Percentiles rank a stretch among this genome's conserved stretches.
Evolutionary conservation across 2,329 filamentous ascomycete genomes (phyloP).

Genomic region (Phialophora verrucosa): DNA sequence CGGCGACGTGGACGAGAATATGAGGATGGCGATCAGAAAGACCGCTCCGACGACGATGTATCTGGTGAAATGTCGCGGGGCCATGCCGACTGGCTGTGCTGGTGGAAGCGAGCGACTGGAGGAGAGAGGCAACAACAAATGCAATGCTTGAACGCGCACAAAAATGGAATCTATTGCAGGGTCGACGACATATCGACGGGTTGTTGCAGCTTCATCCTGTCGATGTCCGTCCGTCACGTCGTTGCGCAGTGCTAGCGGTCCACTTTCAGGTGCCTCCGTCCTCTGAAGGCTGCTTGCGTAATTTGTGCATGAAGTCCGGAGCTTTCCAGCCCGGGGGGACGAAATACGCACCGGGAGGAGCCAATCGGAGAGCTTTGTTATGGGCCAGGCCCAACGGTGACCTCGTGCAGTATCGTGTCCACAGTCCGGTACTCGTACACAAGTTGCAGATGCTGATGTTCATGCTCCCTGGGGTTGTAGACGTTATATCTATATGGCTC

Average conservation of each 20-base stretch:
- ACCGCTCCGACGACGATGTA: constrained; percentile 51
- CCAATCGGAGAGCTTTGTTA: background rate
- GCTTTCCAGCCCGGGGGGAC: background rate
- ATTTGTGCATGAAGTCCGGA: background rate
- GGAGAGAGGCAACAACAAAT: constrained; percentile 5
- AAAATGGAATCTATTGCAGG: constrained; percentile 6
- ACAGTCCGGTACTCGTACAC: too few relatives aligned
- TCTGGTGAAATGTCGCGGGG: constrained; percentile 40
- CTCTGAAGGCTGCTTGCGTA: background rate
- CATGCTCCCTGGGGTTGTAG: too few relatives aligned
- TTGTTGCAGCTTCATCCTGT: background rate
- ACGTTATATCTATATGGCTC: too few relatives aligned
- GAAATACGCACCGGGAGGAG: background rate
- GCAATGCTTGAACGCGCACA: constrained; percentile 6
- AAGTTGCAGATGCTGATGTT: too few relatives aligned
- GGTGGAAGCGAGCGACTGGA: constrained; percentile 21
- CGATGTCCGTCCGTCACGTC: background rate
- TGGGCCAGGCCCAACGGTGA: background rate
- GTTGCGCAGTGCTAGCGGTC: background rate
- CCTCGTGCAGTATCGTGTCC: background rate
- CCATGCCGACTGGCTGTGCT: constrained; percentile 26
- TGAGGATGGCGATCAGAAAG: constrained; percentile 50
- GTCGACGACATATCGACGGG: background rate
- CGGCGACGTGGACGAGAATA: constrained; percentile 52
- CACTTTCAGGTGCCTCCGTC: background rate